Evolutionary conservation across 345 rosid genomes (phyloP), one percentile per base, ranked within the genome.

Genomic region (Limnanthes douglasii): DNA sequence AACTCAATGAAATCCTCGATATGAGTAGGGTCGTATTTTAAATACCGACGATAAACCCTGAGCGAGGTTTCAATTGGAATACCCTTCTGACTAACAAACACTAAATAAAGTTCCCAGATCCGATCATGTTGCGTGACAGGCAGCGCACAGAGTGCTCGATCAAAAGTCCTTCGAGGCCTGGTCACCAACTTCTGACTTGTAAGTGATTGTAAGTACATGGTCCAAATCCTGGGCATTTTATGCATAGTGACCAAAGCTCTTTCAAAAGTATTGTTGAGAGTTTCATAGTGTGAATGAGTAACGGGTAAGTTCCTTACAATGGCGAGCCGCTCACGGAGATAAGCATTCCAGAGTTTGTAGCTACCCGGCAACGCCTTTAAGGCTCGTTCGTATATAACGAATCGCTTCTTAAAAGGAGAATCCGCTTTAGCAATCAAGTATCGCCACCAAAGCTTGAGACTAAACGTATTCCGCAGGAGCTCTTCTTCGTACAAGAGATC

Each of bases 401-500:
- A 72, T 4, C 95, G 72, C 29, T 84, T 84, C 61, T 56, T 60
- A 48, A 77, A 72, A 0, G 94, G 85, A 14, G 84, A 52, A 0
- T 72, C 92, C 3, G 86, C 56, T 30, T 75, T 66, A 0, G 95
- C 90, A 2, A 74, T 60, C 15, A 90, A 28, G 46, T 84, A 90
- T 3, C 98, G 75, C 98, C 98, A 90, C 98, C 98, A 84, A 0
- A 84, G 78, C 59, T 79, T 83, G 5, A 83, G 56, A 50, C 81
- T 76, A 23, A 79, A 88, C 0, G 92, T 90, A 36, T 88, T 88
- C 2, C 98, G 66, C 12, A 90, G 27, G 2, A 90, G 56, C 70
- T 90, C 98, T 21, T 90, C 98, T 41, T 90, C 96, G 26, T 72
- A 90, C 5, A 67, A 43, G 13, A 84, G 83, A 37, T 90, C 96